Base-by-base conservation (phyloP, 2,329 filamentous ascomycete species). In the Aspergillus ruber region DNA sequence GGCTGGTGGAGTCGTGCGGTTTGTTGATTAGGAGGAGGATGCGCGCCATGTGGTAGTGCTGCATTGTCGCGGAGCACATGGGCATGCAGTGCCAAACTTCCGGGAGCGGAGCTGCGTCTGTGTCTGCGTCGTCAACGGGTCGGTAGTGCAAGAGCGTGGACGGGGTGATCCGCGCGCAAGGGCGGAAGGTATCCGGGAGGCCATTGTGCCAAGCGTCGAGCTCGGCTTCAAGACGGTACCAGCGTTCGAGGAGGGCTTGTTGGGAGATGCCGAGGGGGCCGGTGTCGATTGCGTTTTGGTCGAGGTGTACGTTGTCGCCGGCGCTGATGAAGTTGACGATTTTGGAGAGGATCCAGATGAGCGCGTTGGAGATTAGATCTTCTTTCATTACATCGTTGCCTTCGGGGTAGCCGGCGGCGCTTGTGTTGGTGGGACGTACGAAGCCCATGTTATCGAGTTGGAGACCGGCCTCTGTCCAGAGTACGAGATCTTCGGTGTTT, bases 341-440 rank as follows among this genome's bases (percentile, higher is more conserved):
- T 56, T 85, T 85, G 6, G 81, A 78, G 49, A 83, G 72, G 7
- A 86, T 74, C 82, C 82, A 86, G 5, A 84, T 76, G 3, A 86
- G 62, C 0, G 79, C 78, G 55, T 86, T 85, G 36, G 76, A 79
- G 45, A 83, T 79, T 50, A 82, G 73, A 51, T 85, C 83, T 63
- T 85, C 82, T 48, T 75, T 74, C 73, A 83, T 82, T 9, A 74
- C 51, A 13, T 63, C 63, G 36, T 68, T 64, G n/a, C 57, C 64
- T 41, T 68, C 66, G 2, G 62, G 56, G 43, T 65, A 67, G 15
- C 62, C 60, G 6, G 59, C 50, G 2, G 54, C 49, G 36, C 51
- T 53, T 64, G 46, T 64, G 62, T 54, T 77, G 64, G 55, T 73
- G 47, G 63, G 74, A 57, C 47, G 72, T 57, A 67, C 74, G 55